Conservation (phyloP, 441 rosid genomes). For the Macaranga tanarius region DNA sequence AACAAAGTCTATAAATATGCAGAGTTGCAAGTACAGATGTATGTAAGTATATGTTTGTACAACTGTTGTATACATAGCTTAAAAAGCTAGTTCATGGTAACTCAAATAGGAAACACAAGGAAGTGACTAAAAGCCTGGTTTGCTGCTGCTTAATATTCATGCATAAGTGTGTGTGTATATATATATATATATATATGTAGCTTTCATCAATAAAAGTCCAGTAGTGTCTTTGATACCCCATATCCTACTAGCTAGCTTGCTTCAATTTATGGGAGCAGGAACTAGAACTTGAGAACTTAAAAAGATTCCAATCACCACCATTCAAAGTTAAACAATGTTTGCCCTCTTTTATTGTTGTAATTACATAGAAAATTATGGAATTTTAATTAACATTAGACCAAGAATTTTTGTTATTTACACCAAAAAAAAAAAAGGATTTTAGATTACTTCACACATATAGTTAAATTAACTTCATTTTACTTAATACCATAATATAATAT, state of each 20-base stretch:
- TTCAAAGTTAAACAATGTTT: too few species aligned
- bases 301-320: too few species aligned
- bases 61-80: not conserved
- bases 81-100: slow-evolving; percentile 1
- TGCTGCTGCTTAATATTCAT: slow-evolving; percentile 3
- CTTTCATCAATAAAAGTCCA: slow-evolving; percentile 16
- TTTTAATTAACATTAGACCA: too few species aligned
- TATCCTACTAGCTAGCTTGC: not conserved
- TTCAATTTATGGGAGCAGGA: not conserved
- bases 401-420: too few species aligned
- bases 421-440: too few species aligned
- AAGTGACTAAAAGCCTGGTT: slow-evolving; percentile 26
- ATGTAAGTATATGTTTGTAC: slow-evolving; percentile 19
- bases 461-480: too few species aligned
- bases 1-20: not conserved
- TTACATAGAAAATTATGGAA: too few species aligned
- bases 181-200: too few species aligned
- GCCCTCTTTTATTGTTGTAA: too few species aligned
- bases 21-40: not conserved
- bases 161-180: too few species aligned
- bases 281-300: not conserved
- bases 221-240: not conserved
- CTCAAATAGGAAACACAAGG: slow-evolving; percentile 13
- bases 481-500: too few species aligned
- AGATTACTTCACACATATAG: too few species aligned